Evolutionary conservation across 2,329 filamentous ascomycete species (phyloP), one percentile per base, ranked within the genome.

Genomic region (Thermothelomyces thermophilus): DNA sequence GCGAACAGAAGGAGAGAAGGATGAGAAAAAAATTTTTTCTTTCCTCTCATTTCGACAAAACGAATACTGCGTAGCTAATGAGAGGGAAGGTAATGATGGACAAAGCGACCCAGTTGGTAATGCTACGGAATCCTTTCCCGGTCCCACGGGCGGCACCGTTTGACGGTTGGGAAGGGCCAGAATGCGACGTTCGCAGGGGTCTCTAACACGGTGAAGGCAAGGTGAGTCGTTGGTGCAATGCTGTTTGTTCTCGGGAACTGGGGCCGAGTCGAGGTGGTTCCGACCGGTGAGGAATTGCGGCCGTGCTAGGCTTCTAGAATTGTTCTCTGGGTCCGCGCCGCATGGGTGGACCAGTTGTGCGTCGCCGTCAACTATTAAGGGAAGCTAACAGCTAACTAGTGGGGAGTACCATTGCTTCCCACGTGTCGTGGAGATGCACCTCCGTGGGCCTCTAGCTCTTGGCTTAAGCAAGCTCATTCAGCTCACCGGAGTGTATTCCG

Each of bases 41-140:
- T n/a, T n/a, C 24, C 24, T 5, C 9, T 9, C 24, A 26, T 17
- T 43, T 42, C 33, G 35, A n/a, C n/a, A n/a, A n/a, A n/a, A n/a
- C n/a, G n/a, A n/a, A n/a, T n/a, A n/a, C n/a, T n/a, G n/a, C n/a
- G n/a, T n/a, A n/a, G n/a, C n/a, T n/a, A n/a, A 17, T 35, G 48
- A 44, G 30, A 28, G 24, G 30, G 35, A 31, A 22, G 28, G 39
- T 26, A 26, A 41, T 16, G 41, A 35, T n/a, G 16, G 37, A 31
- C 34, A 37, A 36, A 42, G 33, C 50, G 47, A 49, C n/a, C n/a
- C 22, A 5, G n/a, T 48, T 44, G 26, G 24, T 26, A 5, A 9
- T 5, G 24, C 5, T 26, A 50, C 54, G 56, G 55, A 55, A 51
- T 46, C 48, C 52, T 58, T 53, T 52, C 54, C 56, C 54, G 56